phyloP scores from a whole-genome alignment of 345 rosid genomes.

The Dipteronia sinensis region DNA sequence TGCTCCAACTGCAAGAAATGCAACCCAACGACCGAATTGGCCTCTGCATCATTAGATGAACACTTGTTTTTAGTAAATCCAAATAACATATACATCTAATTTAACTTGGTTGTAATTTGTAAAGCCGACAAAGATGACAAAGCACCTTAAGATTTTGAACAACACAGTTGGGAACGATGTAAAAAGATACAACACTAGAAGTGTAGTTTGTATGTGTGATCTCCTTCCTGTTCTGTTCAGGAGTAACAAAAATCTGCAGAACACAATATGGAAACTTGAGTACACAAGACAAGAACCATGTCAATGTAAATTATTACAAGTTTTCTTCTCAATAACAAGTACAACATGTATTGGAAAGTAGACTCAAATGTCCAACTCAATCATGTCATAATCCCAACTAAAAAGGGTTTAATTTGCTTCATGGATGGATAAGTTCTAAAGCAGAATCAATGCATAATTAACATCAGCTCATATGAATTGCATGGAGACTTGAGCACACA shows the following conservation, averaged over 20 bases:
- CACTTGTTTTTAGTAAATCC: not conserved
- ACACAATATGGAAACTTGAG: not conserved
- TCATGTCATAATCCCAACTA: not conserved
- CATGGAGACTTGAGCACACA: too few species aligned
- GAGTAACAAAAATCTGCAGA: constrained; percentile 48
- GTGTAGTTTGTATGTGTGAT: constrained; percentile 39
- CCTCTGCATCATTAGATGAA: constrained; percentile 39
- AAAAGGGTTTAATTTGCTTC: too few species aligned
- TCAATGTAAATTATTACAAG: not conserved
- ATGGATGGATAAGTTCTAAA: too few species aligned
- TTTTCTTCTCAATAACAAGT: not conserved
- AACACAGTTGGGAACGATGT: constrained; percentile 40
- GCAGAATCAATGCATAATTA: too few species aligned
- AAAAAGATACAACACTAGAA: constrained; percentile 45
- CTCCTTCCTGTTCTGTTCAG: constrained; percentile 40
- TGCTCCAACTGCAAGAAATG: constrained; percentile 44
- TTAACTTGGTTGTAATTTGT: not conserved
- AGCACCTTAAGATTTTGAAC: constrained; percentile 52
- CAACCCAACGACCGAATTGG: constrained; percentile 53
- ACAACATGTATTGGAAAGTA: not conserved
- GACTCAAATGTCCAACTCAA: not conserved
- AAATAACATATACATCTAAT: not conserved
- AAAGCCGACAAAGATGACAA: not conserved
- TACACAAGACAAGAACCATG: not conserved
- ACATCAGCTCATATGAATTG: too few species aligned